phyloP scores from a whole-genome alignment of 2,329 filamentous ascomycete genomes.

The Aureobasidium sp. region DNA sequence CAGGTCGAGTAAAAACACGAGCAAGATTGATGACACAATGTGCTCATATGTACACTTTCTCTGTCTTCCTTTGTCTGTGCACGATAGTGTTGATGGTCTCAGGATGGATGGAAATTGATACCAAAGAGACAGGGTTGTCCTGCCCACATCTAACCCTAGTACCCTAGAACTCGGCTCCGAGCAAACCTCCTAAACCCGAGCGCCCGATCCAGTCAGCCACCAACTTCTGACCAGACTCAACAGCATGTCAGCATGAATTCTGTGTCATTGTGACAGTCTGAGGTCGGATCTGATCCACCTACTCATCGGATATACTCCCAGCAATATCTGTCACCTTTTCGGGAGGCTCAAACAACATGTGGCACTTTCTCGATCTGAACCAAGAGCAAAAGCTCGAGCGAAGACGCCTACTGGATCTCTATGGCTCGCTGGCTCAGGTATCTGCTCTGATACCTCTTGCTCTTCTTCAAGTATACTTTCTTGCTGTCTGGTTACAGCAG shows the following conservation, averaged over 20 bases:
- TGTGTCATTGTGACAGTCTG: background rate
- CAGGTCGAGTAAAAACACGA: too few relatives aligned
- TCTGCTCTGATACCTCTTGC: slow-evolving; percentile 42
- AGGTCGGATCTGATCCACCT: background rate
- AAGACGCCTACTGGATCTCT: slow-evolving; percentile 45
- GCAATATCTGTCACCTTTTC: background rate
- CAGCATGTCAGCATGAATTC: background rate
- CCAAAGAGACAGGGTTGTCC: background rate
- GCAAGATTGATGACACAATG: too few relatives aligned
- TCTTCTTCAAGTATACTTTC: slow-evolving; percentile 34
- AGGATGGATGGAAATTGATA: too few relatives aligned
- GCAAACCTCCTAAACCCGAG: background rate
- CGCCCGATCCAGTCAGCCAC: background rate
- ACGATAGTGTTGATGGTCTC: too few relatives aligned
- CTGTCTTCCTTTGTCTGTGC: too few relatives aligned
- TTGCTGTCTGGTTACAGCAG: slow-evolving; percentile 27
- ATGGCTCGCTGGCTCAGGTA: slow-evolving; percentile 48
- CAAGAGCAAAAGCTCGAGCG: slow-evolving; percentile 43
- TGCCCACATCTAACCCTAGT: background rate
- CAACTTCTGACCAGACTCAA: background rate
- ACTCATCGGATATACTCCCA: background rate
- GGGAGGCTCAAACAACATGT: slow-evolving; percentile 23
- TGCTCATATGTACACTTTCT: too few relatives aligned
- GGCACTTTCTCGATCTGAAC: slow-evolving; percentile 46
- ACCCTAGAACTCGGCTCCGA: background rate